Percentiles rank a stretch among this genome's conserved stretches.
These are phyloP conservation scores for Hibiscus syriacus DNA, from an alignment of 345 rosid genomes.

Conservation along the genomic window DNA sequence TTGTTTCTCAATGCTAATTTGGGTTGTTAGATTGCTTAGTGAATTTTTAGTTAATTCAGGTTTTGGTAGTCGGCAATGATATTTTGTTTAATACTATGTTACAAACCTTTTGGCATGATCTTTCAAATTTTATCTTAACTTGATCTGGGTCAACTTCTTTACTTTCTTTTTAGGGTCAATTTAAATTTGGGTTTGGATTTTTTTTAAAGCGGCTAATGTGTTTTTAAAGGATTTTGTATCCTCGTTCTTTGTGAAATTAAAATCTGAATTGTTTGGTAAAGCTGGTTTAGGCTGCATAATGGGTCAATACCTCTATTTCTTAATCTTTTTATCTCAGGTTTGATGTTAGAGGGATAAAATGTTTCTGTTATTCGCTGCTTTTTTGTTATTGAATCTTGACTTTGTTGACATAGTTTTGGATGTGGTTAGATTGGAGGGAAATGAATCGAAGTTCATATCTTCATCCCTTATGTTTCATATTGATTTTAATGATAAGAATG, in stretches of 20 bases:
- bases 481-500: not conserved
- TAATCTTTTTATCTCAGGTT: not conserved
- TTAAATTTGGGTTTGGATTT: not conserved
- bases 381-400: not conserved
- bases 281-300: not conserved
- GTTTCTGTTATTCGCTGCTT: not conserved
- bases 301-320: not conserved
- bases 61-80: not conserved
- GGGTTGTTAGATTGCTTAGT: not conserved
- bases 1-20: not conserved
- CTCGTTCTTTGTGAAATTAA: not conserved
- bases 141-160: not conserved
- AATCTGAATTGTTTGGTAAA: not conserved
- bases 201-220: not conserved
- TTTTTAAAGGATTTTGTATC: not conserved
- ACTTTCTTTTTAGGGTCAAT: not conserved
- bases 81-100: not conserved
- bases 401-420: not conserved
- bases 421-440: not conserved
- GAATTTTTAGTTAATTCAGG: not conserved
- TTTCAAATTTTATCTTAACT: not conserved
- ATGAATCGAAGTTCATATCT: not conserved
- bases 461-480: not conserved
- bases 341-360: not conserved
- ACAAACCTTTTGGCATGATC: not conserved